Percentiles rank a stretch among this genome's conserved stretches.
Evolutionary conservation across 371 early-diverging fungal species (phyloP).

Genomic region (Saksenaea oblongispora): DNA sequence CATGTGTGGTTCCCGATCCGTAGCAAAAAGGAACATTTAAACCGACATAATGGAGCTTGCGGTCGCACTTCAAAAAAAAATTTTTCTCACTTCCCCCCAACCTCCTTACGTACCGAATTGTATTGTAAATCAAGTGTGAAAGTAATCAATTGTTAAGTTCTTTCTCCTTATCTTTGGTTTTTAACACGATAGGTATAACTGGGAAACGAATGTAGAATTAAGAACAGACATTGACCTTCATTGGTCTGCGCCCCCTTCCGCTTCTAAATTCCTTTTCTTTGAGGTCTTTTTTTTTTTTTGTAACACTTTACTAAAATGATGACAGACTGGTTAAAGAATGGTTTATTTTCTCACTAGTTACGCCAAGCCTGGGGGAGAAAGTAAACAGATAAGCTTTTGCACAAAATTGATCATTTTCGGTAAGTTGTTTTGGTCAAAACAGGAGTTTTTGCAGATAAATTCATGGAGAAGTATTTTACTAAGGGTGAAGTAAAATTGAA

Average conservation of each 20-base stretch:
- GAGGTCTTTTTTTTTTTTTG: not conserved
- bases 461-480: not conserved
- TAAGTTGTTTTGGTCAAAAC: not conserved
- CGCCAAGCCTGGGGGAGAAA: not conserved
- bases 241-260: too few relatives aligned
- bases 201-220: too few relatives aligned
- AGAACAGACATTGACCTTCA: too few relatives aligned
- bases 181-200: too few relatives aligned
- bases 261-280: not conserved
- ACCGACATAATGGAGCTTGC: not conserved
- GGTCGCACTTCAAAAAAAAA: too few relatives aligned
- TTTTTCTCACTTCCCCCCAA: too few relatives aligned
- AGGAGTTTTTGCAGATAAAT: not conserved
- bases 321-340: not conserved
- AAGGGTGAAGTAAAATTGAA: not conserved
- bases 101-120: too few relatives aligned
- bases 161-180: too few relatives aligned
- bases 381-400: not conserved
- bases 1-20: slow-evolving; percentile 1
- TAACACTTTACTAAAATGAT: not conserved
- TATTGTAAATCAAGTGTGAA: too few relatives aligned
- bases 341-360: not conserved
- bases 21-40: not conserved
- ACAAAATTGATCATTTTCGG: not conserved
- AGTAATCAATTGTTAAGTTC: too few relatives aligned